Conservation (phyloP, 1,284 basidiomycete species). For the Microbotryum lychnidis-dioicae region DNA sequence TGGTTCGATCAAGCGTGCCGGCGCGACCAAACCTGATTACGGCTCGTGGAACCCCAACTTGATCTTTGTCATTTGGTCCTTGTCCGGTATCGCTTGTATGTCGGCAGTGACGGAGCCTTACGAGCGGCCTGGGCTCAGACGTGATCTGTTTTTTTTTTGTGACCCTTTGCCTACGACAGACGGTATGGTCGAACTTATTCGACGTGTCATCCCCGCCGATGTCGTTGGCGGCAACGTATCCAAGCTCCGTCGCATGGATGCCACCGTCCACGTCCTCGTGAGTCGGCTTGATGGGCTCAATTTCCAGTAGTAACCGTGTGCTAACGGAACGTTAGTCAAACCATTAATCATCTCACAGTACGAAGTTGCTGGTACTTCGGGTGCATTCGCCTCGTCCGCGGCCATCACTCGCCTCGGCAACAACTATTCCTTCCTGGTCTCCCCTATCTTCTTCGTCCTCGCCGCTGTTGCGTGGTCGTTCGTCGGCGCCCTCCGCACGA, state of each 20-base stretch:
- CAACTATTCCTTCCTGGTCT: constrained; percentile 39
- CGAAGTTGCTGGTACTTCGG: constrained; percentile 42
- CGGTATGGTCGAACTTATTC: constrained; percentile 42
- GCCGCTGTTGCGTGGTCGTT: constrained; percentile 32
- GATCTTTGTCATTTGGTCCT: constrained; percentile 34
- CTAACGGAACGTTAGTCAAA: too few relatives aligned
- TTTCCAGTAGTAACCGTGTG: constrained; percentile 4
- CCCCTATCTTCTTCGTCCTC: constrained; percentile 32
- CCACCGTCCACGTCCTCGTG: constrained; percentile 38
- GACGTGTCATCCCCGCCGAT: constrained; percentile 37
- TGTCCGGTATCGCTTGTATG: constrained; percentile 12
- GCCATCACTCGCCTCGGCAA: constrained; percentile 40
- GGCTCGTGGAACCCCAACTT: constrained; percentile 39
- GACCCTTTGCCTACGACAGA: constrained; percentile 30
- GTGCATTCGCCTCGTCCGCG: constrained; percentile 40
- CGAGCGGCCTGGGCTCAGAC: too few relatives aligned
- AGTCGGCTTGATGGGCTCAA: too few relatives aligned
- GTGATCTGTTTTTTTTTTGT: background rate
- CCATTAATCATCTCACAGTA: constrained; percentile 18
- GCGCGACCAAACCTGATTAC: constrained; percentile 28
- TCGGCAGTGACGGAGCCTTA: background rate
- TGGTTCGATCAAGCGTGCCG: constrained; percentile 27
- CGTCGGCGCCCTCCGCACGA: constrained; percentile 24
- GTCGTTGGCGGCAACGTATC: constrained; percentile 37
- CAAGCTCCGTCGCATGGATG: constrained; percentile 40